Evolutionary conservation across 495 filamentous ascomycete genomes (phyloP), one percentile per base, ranked within the genome.

Genomic region (Rhizodiscina lignyota): DNA sequence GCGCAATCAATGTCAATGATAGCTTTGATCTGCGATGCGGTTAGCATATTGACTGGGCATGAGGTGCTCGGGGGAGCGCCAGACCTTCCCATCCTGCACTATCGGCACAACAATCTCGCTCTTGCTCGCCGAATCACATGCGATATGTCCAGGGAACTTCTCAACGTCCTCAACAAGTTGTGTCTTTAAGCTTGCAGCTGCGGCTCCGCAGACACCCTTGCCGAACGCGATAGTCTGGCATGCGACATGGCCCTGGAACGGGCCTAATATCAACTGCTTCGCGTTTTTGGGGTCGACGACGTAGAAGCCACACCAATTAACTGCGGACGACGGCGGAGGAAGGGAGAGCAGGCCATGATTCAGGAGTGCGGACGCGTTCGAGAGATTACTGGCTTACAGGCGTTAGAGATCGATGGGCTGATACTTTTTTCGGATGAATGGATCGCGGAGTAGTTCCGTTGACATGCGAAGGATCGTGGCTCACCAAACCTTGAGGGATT

Each of bases 261-360:
- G 86, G 0, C 81, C 85, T 1, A 92, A 70, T 39, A 91, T 76
- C 30, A 92, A 66, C 12, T 52, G 59, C 37, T 36, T 51, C 41
- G 21, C 13, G 16, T 50, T 34, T 35, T 34, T 4, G 35, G 29
- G 28, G 48, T 83, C 69, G 48, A 82, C 64, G 35, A 79, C 74
- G 59, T 94, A 94, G 70, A 94, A 93, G 21, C 84, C 85, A 37
- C 79, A 73, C 86, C 86, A 94, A 61, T 93, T 93, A 4, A 83
- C 77, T 23, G 70, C 56, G 21, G 59, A 67, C 32, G 72, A 79
- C 13, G 85, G 82, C 0, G 64, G 49, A n/a, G 80, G 74, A 34
- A 93, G 70, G 5, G 83, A 75, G 44, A 75, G 72, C 52, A 79
- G 83, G 26, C 74, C 77, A 59, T 94, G 81, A 76, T 79, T 89